Percentiles rank a stretch among this genome's conserved stretches.
Evolutionary conservation across 2,329 filamentous ascomycete genomes (phyloP).

Genomic region (Phialophora macrospora): DNA sequence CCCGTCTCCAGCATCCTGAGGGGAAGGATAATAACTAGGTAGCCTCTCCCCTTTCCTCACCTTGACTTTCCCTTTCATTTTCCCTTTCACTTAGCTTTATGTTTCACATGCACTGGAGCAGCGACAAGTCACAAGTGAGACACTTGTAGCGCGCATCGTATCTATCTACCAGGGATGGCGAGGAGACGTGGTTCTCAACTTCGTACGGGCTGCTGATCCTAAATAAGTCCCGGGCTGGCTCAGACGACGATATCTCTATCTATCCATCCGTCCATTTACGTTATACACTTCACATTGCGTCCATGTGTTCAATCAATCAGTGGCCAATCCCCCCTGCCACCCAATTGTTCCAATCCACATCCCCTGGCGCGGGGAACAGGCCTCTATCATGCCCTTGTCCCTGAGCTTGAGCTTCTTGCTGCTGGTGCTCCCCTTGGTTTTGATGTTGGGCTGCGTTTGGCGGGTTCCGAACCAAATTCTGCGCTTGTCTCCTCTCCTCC

Average conservation of each 20-base stretch:
- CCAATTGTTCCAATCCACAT: slow-evolving; percentile 72
- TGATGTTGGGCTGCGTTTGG: slow-evolving; percentile 9
- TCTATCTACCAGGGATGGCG: too few relatives aligned
- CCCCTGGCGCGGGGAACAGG: slow-evolving; percentile 68
- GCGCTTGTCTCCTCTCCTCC: slow-evolving; percentile 39
- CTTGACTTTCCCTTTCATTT: too few relatives aligned
- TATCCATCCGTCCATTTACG: background rate
- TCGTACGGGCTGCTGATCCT: too few relatives aligned
- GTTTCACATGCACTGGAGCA: too few relatives aligned
- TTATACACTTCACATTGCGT: background rate
- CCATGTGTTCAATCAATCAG: slow-evolving; percentile 40
- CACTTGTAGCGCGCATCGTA: too few relatives aligned
- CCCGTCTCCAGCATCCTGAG: too few relatives aligned
- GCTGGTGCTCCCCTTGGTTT: slow-evolving; percentile 22
- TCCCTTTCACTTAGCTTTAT: too few relatives aligned
- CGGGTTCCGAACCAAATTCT: slow-evolving; percentile 33
- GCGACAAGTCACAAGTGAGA: too few relatives aligned
- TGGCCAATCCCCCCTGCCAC: slow-evolving; percentile 67
- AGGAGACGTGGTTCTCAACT: too few relatives aligned
- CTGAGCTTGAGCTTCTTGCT: slow-evolving; percentile 46
- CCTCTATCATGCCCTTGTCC: slow-evolving; percentile 42
- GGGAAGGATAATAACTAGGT: too few relatives aligned
- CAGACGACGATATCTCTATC: background rate
- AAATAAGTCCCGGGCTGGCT: too few relatives aligned
- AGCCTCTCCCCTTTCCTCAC: too few relatives aligned